Base-by-base conservation (phyloP, 768 basidiomycete genomes). In the Suillus spraguei region DNA sequence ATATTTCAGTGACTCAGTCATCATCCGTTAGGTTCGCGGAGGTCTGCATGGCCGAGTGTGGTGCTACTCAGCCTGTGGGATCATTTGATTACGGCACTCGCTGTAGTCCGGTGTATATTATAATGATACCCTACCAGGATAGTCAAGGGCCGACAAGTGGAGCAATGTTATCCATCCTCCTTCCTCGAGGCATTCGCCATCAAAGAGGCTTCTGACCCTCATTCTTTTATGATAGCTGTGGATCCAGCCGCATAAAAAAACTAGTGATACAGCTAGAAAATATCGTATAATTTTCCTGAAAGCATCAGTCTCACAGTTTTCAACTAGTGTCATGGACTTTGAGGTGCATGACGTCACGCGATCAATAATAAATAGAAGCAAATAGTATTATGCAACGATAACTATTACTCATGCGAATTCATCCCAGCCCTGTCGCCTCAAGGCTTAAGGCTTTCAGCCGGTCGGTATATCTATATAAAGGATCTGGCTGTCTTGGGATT, bases 301-400 rank as follows among this genome's bases (percentile, higher is more conserved):
- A 35, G 33, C 6, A 13, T 20, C 9, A 32, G 16, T 17, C 24
- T 24, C 24, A 24, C 24, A 24, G 14, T 49, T 24, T 24, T 8
- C 24, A 16, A 14, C 24, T 7, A 33, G 16, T 6, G 14, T 22
- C 28, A n/a, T 28, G 28, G 28, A 28, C 28, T 28, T 4, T 28
- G 49, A 52, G 32, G 49, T 28, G 49, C 49, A 63, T 75, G 72
- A 75, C 70, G 67, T 73, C 73, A 75, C 32, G 35, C 44, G 56
- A 28, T 50, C 28, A 49, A 60, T 65, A 47, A 59, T 60, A 73
- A 72, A 66, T 39, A 66, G 20, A 59, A 14, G 10, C 28, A 67
- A 65, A 67, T 28, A 39, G 13, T 39, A 39, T 39, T 39, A 35
- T 16, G 58, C 49, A 60, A 59, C 49, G 62, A 59, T 53, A 60